phyloP scores from a whole-genome alignment of 2,329 filamentous ascomycete genomes.

The Zasmidium angulare region DNA sequence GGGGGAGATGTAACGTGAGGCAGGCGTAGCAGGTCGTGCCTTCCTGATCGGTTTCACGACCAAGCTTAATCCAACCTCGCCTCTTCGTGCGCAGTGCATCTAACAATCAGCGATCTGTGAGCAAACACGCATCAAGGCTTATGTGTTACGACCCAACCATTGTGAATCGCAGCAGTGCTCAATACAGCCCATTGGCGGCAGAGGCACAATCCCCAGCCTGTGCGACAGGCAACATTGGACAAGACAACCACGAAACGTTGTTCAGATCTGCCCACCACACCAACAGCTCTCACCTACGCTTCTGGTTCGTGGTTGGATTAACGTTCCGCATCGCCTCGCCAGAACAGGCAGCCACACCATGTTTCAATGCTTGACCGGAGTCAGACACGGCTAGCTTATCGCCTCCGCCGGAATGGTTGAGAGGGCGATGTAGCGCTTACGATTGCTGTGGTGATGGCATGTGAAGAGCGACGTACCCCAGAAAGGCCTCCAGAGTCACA shows the following conservation, averaged over 20 bases:
- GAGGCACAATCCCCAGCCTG: background rate
- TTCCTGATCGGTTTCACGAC: background rate
- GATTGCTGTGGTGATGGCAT: background rate
- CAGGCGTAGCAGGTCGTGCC: background rate
- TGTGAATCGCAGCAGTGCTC: background rate
- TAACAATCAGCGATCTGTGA: background rate
- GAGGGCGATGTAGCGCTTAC: background rate
- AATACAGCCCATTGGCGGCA: background rate
- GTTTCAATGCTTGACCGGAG: slow-evolving; percentile 1
- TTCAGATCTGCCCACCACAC: background rate
- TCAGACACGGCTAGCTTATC: slow-evolving; percentile 2
- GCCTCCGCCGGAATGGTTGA: background rate
- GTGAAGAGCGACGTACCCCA: slow-evolving; percentile 4
- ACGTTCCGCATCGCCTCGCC: slow-evolving; percentile 1
- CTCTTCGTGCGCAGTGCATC: background rate
- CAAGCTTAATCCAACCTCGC: background rate
- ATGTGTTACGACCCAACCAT: background rate
- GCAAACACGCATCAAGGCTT: background rate
- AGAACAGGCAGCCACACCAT: slow-evolving; percentile 1
- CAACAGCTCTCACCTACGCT: background rate
- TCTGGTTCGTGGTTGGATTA: background rate
- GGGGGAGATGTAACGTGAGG: no score
- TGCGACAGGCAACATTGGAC: background rate
- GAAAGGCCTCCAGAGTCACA: background rate
- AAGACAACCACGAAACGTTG: background rate